phyloP scores from a whole-genome alignment of 306 rosid species.

The Astragalus glycyphyllos region DNA sequence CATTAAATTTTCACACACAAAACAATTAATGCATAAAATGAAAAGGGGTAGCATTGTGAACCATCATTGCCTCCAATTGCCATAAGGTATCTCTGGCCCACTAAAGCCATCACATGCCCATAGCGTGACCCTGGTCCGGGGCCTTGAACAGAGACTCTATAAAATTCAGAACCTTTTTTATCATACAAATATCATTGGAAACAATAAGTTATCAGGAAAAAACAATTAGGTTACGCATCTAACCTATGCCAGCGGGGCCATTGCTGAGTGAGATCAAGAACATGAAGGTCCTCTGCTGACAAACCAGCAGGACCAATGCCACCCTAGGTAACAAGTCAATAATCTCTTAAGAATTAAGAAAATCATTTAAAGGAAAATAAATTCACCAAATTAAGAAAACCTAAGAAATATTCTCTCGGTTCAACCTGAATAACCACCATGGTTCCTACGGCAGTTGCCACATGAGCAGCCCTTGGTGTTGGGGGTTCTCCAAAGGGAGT shows the following conservation, averaged over 20 bases:
- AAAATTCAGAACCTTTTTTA: slow-evolving; percentile 49
- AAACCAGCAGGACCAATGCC: slow-evolving; percentile 99
- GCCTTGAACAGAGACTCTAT: slow-evolving; percentile 98
- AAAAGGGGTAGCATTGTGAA: slow-evolving; percentile 43
- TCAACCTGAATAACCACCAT: slow-evolving; percentile 99
- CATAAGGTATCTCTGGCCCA: slow-evolving; percentile 99
- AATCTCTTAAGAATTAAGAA: slow-evolving; percentile 26
- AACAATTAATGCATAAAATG: slow-evolving; percentile 25
- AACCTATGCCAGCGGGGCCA: slow-evolving; percentile 99
- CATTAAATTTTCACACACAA: slow-evolving; percentile 32
- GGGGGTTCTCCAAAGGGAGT: slow-evolving; percentile 97
- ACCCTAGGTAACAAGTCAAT: slow-evolving; percentile 66
- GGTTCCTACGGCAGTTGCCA: slow-evolving; percentile 99
- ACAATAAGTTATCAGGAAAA: slow-evolving; percentile 3
- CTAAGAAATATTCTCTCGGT: slow-evolving; percentile 24
- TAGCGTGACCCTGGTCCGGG: slow-evolving; percentile 99
- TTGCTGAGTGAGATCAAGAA: slow-evolving; percentile 98
- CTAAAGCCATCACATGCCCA: slow-evolving; percentile 99
- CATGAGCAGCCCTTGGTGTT: slow-evolving; percentile 98
- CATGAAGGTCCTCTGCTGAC: slow-evolving; percentile 99
- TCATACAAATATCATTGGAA: slow-evolving; percentile 39
- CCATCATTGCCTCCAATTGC: slow-evolving; percentile 99
- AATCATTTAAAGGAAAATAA: slow-evolving; percentile 39
- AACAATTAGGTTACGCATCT: slow-evolving; percentile 35
- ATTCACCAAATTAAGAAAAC: slow-evolving; percentile 27